phyloP scores from a whole-genome alignment of 176 grass and related monocot genomes.

The Lolium rigidum region DNA sequence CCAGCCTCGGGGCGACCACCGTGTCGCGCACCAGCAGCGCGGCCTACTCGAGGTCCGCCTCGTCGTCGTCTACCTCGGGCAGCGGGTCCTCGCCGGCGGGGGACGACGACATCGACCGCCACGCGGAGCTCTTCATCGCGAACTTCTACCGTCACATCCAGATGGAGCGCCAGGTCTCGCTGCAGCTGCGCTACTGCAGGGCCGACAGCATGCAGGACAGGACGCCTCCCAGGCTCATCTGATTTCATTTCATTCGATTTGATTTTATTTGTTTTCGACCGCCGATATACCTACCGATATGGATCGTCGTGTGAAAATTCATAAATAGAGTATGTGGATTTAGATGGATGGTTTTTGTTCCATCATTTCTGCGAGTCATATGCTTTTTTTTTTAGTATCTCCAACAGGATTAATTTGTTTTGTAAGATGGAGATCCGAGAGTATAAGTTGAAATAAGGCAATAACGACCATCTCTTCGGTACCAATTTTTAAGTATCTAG shows the following conservation, averaged over 20 bases:
- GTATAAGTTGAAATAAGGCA: neutral
- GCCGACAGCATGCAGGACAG: conserved; percentile 40
- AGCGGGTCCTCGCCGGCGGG: conserved; percentile 9
- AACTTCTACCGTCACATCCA: conserved; percentile 67
- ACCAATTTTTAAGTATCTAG: too few relatives aligned
- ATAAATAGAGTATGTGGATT: neutral
- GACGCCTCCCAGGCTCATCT: conserved; percentile 18
- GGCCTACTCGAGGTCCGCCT: conserved; percentile 15
- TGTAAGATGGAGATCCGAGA: neutral
- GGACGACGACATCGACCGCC: conserved; percentile 57
- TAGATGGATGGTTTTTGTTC: conserved; percentile 30
- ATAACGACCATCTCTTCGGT: neutral
- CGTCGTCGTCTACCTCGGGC: conserved; percentile 12
- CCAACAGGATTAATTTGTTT: neutral
- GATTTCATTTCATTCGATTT: too few relatives aligned
- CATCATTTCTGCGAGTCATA: conserved; percentile 4
- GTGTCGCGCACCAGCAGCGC: conserved; percentile 53
- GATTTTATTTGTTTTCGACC: neutral
- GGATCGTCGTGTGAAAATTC: neutral
- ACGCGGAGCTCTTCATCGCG: conserved; percentile 67
- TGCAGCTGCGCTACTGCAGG: conserved; percentile 62
- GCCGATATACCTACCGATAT: neutral
- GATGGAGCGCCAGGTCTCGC: conserved; percentile 85
- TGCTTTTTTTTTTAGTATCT: neutral
- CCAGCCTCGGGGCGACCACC: conserved; percentile 33